Conservation (phyloP, 1,139 yeast species). For the Yamadazyma taylorii region DNA sequence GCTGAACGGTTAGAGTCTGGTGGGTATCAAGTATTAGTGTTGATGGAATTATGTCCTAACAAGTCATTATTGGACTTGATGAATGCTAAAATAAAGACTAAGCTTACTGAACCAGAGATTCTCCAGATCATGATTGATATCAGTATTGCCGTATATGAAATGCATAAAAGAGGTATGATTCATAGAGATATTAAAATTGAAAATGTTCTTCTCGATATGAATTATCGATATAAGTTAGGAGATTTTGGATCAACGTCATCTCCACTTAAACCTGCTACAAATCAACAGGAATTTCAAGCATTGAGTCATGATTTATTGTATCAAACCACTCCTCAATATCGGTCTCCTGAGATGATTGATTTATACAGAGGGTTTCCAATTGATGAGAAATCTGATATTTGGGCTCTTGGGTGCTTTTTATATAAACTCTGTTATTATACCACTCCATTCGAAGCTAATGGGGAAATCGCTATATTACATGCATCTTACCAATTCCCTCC, state of each 20-base stretch:
- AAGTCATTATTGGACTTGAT: slow-evolving; percentile 71
- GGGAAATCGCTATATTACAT: slow-evolving; percentile 70
- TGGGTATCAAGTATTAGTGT: slow-evolving; percentile 68
- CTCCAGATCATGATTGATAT: slow-evolving; percentile 67
- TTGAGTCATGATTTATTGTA: slow-evolving; percentile 82
- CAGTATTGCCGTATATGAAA: slow-evolving; percentile 64
- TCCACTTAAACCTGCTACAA: slow-evolving; percentile 64
- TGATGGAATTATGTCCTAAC: slow-evolving; percentile 79
- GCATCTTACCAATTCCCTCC: slow-evolving; percentile 64
- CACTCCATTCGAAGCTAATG: slow-evolving; percentile 84
- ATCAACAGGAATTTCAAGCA: slow-evolving; percentile 62
- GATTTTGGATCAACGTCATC: slow-evolving; percentile 88
- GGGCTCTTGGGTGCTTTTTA: slow-evolving; percentile 93
- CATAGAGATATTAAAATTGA: slow-evolving; percentile 93
- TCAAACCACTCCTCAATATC: slow-evolving; percentile 96
- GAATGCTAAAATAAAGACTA: slow-evolving; percentile 67
- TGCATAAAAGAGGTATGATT: slow-evolving; percentile 64
- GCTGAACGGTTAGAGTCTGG: slow-evolving; percentile 61
- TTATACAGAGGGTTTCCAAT: slow-evolving; percentile 80
- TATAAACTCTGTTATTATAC: slow-evolving; percentile 92
- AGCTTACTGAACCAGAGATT: slow-evolving; percentile 61
- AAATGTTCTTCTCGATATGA: slow-evolving; percentile 77
- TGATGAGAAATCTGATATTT: slow-evolving; percentile 91
- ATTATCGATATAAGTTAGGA: slow-evolving; percentile 76
- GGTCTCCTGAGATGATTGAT: slow-evolving; percentile 97